Evolutionary conservation across 2,329 filamentous ascomycete species (phyloP), one percentile per base, ranked within the genome.

Genomic region (Plectosphaerella sp.): DNA sequence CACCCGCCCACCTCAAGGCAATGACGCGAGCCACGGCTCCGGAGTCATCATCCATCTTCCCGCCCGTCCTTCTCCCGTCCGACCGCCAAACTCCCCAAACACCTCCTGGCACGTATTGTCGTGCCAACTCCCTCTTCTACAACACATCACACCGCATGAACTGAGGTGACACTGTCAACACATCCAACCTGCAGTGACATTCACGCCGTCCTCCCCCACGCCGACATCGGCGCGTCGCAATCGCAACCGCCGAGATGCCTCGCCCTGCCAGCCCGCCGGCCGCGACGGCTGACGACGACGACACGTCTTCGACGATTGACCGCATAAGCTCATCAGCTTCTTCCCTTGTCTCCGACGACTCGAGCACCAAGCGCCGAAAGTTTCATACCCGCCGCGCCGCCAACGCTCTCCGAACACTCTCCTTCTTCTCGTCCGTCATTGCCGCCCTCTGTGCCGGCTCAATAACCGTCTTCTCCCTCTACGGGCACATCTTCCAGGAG

Each of bases 401-500:
- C 48, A 71, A 67, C 51, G 61, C 65, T 35, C 50, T 62, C 28
- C 76, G 75, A 52, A 57, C 69, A 58, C 52, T 79, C 45, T 77
- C 82, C 51, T 83, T 85, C 61, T 57, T 76, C 25, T 73, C 74
- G 20, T 77, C 83, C 25, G 75, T 84, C 28, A 57, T 83, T 15
- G 76, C 77, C 15, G 75, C 82, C 14, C 79, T 97, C 33, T 94
- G 89, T 67, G 93, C 91, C 28, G 94, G 93, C 56, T 95, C 90
- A 62, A 90, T 97, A 63, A 91, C 91, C 48, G 89, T 91, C 47
- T 99, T 94, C 74, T 96, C 91, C 36, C 83, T 99, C 33, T 99
- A 97, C 67, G 94, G 89, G 9, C 92, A 90, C 59, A 78, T 95
- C 47, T 91, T 99, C 72, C 90, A 96, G 68, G 87, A 87, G 51